phyloP scores from a whole-genome alignment of 192 early-diverging fungal genomes.

The Backusella parvicylindrica region DNA sequence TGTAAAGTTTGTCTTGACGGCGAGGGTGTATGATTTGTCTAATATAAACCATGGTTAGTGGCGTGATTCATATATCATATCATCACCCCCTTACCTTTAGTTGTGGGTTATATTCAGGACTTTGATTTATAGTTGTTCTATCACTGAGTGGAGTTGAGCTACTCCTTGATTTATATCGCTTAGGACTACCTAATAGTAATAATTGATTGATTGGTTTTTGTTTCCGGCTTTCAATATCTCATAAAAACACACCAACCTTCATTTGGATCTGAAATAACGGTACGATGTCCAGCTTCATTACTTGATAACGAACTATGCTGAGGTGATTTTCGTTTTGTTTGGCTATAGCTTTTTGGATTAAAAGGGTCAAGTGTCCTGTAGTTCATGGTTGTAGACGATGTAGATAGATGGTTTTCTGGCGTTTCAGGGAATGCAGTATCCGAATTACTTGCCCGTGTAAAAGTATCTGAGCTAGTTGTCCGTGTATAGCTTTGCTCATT shows the following conservation, averaged over 20 bases:
- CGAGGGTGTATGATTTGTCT: background rate
- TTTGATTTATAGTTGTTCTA: background rate
- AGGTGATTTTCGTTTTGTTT: background rate
- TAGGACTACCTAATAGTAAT: background rate
- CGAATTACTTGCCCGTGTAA: background rate
- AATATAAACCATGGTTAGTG: background rate
- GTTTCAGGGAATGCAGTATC: background rate
- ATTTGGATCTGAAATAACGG: background rate
- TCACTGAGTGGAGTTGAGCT: background rate
- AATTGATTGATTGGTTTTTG: background rate
- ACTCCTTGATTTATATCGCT: background rate
- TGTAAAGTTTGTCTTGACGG: background rate
- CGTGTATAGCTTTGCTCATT: background rate
- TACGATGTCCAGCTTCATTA: background rate
- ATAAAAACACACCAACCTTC: background rate
- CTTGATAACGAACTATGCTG: background rate
- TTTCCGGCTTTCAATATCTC: background rate
- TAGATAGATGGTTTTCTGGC: background rate
- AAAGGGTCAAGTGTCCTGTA: background rate
- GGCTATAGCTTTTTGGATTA: background rate
- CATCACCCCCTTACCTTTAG: background rate
- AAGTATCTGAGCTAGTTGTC: background rate
- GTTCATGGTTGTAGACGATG: background rate
- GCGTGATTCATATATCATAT: background rate
- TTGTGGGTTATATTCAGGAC: background rate